These are phyloP conservation scores for Colletotrichum sp. DNA, from an alignment of 2,329 filamentous ascomycete species.

Conservation along the genomic window DNA sequence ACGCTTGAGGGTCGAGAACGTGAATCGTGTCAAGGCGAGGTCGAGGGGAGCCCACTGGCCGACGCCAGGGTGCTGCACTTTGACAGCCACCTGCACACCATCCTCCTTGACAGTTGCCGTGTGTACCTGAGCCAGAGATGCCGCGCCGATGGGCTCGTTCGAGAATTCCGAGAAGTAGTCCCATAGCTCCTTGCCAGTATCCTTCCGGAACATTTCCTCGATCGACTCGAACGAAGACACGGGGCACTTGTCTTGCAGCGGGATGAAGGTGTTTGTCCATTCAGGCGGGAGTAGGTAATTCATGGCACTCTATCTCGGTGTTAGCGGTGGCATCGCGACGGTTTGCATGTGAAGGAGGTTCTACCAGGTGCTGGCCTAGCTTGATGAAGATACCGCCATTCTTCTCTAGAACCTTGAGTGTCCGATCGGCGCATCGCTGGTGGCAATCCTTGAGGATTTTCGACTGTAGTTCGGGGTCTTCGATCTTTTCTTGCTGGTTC, in stretches of 20 bases:
- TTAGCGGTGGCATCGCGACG: constrained; percentile 18
- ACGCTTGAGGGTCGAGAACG: constrained; percentile 85
- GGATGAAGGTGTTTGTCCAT: constrained; percentile 96
- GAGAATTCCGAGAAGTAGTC: constrained; percentile 90
- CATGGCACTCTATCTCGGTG: constrained; percentile 75
- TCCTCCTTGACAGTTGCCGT: constrained; percentile 82
- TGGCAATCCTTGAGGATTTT: constrained; percentile 82
- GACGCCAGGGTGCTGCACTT: constrained; percentile 90
- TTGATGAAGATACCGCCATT: constrained; percentile 99
- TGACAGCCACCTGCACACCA: constrained; percentile 89
- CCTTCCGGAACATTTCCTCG: constrained; percentile 81
- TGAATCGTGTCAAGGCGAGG: constrained; percentile 83
- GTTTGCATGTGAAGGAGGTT: constrained; percentile 7
- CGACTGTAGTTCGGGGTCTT: constrained; percentile 69
- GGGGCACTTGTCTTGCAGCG: constrained; percentile 93
- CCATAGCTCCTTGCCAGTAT: constrained; percentile 79
- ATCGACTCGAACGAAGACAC: constrained; percentile 90
- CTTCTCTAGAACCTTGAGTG: constrained; percentile 85
- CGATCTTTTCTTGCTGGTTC: constrained; percentile 67
- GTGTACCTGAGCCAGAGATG: constrained; percentile 94
- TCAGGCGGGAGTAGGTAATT: constrained; percentile 90
- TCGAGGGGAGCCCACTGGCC: constrained; percentile 92
- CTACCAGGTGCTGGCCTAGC: constrained; percentile 86
- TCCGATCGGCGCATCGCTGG: constrained; percentile 88
- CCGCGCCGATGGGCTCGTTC: constrained; percentile 82